These are phyloP conservation scores for Boletus bicolor DNA, from an alignment of 768 basidiomycete genomes.

Conservation along the genomic window DNA sequence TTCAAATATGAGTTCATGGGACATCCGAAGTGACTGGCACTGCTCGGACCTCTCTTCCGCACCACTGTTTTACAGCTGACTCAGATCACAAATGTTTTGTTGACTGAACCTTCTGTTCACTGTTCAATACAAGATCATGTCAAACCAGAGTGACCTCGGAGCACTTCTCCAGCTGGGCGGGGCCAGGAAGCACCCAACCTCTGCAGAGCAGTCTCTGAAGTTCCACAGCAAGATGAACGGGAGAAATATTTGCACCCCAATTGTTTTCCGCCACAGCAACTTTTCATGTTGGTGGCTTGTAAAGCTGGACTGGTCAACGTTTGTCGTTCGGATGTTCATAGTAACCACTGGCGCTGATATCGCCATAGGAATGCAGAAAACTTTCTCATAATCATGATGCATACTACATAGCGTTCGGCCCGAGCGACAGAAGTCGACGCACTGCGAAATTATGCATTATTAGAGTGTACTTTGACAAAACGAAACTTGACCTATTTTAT, in stretches of 20 bases:
- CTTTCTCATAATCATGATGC: too few species aligned
- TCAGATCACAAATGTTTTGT: too few species aligned
- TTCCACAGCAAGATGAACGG: not conserved
- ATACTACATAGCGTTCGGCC: too few species aligned
- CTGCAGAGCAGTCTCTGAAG: not conserved
- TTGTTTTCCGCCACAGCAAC: not conserved
- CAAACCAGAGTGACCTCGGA: too few species aligned
- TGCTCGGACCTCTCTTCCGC: not conserved
- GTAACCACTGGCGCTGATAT: not conserved
- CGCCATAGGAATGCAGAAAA: not conserved
- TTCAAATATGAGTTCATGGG: not conserved
- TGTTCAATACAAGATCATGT: not conserved
- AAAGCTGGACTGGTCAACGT: too few species aligned
- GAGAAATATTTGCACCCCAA: not conserved
- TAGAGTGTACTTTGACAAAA: too few species aligned
- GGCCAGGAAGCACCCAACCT: not conserved
- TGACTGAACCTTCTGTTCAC: not conserved
- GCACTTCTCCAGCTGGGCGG: not conserved
- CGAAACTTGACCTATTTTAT: slow-evolving; percentile 5
- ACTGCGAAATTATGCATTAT: too few species aligned
- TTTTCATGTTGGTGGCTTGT: not conserved
- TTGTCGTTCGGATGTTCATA: too few species aligned
- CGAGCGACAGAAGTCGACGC: too few species aligned
- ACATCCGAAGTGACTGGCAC: not conserved
- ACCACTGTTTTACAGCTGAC: too few species aligned